Conservation (phyloP, 2,329 filamentous ascomycete genomes). For the Fonsecaea multimorphosa region DNA sequence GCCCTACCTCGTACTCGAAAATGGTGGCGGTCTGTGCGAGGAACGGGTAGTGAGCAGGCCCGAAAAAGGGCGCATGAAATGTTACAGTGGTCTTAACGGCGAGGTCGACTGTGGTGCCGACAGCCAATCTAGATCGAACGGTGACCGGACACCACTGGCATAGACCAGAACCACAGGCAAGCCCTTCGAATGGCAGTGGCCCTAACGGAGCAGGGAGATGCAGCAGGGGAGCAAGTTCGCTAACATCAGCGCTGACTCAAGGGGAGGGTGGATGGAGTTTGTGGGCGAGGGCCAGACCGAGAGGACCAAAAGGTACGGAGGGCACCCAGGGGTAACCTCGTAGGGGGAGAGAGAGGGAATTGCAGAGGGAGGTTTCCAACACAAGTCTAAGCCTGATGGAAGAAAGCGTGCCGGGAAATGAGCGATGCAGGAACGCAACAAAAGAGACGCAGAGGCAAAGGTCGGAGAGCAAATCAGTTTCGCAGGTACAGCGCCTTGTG, state of each 20-base stretch:
- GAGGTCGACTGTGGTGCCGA: background rate
- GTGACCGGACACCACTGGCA: background rate
- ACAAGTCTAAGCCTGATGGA: background rate
- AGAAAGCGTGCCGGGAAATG: conserved; percentile 1
- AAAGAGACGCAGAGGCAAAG: background rate
- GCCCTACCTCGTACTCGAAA: too few species aligned
- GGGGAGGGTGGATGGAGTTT: background rate
- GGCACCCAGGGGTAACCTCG: too few species aligned
- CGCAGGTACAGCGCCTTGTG: background rate
- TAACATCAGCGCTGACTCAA: conserved; percentile 7
- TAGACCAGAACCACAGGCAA: conserved; percentile 4
- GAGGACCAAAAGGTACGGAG: background rate
- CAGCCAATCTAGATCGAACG: background rate
- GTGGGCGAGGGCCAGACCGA: background rate
- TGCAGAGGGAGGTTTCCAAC: background rate
- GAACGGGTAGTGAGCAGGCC: background rate
- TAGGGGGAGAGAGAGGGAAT: background rate
- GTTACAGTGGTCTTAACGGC: background rate
- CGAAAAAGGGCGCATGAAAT: conserved; percentile 1
- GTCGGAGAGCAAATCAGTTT: background rate
- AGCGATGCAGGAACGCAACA: background rate
- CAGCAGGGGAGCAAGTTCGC: background rate
- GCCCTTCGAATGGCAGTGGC: background rate
- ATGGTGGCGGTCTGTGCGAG: background rate
- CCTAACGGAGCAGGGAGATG: background rate